A percentile compares a stretch with the other conserved stretches of the same genome.
Evolutionary conservation across 108 stramenopile genomes (phyloP).

Genomic region (Nitzschia sp.): DNA sequence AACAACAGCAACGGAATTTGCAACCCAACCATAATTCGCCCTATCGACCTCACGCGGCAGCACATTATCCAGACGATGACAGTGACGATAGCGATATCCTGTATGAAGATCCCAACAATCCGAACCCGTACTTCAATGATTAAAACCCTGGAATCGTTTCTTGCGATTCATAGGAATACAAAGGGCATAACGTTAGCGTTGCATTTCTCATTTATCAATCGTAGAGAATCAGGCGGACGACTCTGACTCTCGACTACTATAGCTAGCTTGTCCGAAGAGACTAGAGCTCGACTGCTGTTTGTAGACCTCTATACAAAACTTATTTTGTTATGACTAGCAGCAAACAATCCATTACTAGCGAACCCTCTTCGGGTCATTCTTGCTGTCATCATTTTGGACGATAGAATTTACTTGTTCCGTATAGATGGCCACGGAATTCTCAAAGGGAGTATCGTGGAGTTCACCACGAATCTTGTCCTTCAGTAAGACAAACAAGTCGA

Average conservation of each 20-base stretch:
- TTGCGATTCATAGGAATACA: no score
- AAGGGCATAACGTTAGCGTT: no score
- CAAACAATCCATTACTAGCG: no score
- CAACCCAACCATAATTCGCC: neutral
- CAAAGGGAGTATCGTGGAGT: slow-evolving; percentile 2
- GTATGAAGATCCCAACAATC: slow-evolving; percentile 79
- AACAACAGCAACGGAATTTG: neutral
- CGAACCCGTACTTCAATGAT: slow-evolving; percentile 89
- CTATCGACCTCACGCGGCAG: slow-evolving; percentile 13
- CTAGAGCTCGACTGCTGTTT: no score
- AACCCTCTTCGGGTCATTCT: no score
- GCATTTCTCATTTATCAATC: no score
- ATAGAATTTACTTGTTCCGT: slow-evolving; percentile 12
- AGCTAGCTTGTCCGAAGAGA: no score
- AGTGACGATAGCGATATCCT: slow-evolving; percentile 75
- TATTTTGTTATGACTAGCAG: no score
- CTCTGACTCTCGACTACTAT: no score
- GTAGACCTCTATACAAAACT: no score
- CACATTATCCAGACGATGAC: slow-evolving; percentile 51
- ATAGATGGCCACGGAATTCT: slow-evolving; percentile 6
- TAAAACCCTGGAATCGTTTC: no score
- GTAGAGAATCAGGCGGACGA: no score
- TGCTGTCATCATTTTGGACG: neutral
- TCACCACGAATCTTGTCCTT: slow-evolving; percentile 2
- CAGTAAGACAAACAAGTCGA: slow-evolving; percentile 12